Base-by-base conservation (phyloP, 2,329 filamentous ascomycete species). In the Trichoderma cornu-damae region DNA sequence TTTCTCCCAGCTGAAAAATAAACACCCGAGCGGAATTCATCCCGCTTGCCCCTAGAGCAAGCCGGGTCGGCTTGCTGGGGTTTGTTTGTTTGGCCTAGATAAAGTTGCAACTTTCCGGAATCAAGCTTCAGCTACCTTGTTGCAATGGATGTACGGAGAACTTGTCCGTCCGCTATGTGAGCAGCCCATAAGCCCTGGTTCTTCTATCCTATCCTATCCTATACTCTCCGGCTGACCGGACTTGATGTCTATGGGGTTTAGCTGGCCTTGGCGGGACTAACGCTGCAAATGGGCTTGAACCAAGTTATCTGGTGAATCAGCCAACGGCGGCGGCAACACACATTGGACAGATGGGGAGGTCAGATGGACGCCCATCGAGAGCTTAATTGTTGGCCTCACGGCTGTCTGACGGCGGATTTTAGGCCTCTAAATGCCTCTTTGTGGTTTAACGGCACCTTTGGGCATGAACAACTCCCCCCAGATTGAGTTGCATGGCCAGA, bases 371-470 rank as follows among this genome's bases (percentile, higher is more conserved):
- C 6, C 38, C 40, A 14, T 53, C 50, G 30, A 55, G 51, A 47
- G 51, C 42, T 47, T 55, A 47, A 52, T 32, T 38, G 22, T 28
- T 38, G 14, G 42, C 20, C 51, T 37, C 22, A n/a, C 32, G 37
- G 26, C 51, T 32, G 42, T 55, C 51, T 55, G 51, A 55, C 40
- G 42, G 48, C 51, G 51, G 51, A 55, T 55, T 55, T 55, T 55
- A 55, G 51, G n/a, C 11, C 8, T 30, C 30, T 9, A 20, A 42
- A 22, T 40, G 16, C 38, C 28, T n/a, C 14, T 24, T n/a, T n/a
- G 47, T 20, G 18, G 32, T 9, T 4, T n/a, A n/a, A 26, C n/a
- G 28, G 48, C 35, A 37, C 9, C 24, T 37, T n/a, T 11, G 38
- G 14, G 20, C 26, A 34, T 38, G 32, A 30, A 28, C 40, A 16